These are phyloP conservation scores for Lagerstroemia fauriei DNA, from an alignment of 441 rosid species.

Conservation along the genomic window DNA sequence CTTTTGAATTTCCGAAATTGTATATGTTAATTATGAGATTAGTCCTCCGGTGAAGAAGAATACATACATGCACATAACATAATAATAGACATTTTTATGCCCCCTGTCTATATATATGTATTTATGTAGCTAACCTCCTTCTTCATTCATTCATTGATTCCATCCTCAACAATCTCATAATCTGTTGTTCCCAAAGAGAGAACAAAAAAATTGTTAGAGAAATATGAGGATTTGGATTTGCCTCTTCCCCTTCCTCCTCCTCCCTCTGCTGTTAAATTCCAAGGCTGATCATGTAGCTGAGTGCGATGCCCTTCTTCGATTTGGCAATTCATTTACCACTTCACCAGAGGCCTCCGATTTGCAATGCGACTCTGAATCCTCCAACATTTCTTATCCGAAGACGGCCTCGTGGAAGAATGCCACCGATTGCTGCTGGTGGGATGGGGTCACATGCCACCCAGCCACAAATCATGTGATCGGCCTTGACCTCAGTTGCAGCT, in stretches of 20 bases:
- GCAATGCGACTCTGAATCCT: not conserved
- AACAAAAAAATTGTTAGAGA: no score
- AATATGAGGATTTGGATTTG: not conserved
- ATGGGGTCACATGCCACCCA: constrained; percentile 33
- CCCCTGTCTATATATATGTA: not conserved
- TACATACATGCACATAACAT: not conserved
- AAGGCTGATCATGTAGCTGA: not conserved
- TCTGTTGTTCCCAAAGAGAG: no score
- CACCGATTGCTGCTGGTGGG: constrained; percentile 42
- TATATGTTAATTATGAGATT: no score
- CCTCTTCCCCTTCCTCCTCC: not conserved
- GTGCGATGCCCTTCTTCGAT: constrained; percentile 32
- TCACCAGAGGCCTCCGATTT: constrained; percentile 1
- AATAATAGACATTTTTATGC: no score
- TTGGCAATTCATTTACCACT: constrained; percentile 21
- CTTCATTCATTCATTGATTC: constrained; percentile 31
- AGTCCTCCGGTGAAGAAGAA: no score
- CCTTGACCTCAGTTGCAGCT: not conserved
- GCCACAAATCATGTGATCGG: constrained; percentile 22
- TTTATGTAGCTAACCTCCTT: no score
- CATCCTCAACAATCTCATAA: no score
- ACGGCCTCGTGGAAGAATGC: constrained; percentile 34
- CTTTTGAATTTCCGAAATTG: no score
- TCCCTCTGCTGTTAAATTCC: not conserved
- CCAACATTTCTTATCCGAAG: constrained; percentile 11